These are phyloP conservation scores for Vickermania spadyakhi DNA, from an alignment of 208 protist genomes.

Conservation along the genomic window DNA sequence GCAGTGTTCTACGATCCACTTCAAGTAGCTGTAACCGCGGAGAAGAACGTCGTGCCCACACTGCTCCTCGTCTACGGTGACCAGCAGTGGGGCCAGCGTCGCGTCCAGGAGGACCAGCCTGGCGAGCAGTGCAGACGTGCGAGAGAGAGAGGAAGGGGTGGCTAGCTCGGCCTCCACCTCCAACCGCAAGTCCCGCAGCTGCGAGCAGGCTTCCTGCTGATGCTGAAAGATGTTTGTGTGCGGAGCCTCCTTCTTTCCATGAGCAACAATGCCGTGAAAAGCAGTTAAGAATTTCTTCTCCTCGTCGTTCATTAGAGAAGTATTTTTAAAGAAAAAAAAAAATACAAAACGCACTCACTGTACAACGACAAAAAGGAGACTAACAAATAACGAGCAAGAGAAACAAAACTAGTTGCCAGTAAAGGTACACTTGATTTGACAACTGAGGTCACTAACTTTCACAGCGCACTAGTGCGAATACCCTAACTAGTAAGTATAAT, in stretches of 20 bases:
- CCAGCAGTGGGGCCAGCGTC: constrained; percentile 13
- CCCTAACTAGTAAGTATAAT: too few relatives aligned
- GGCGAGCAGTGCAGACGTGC: too few relatives aligned
- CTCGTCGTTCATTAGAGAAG: constrained; percentile 28
- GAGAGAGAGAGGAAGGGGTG: background rate
- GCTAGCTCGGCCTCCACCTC: background rate
- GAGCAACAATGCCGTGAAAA: constrained; percentile 38
- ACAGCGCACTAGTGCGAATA: too few relatives aligned
- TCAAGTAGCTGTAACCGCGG: background rate
- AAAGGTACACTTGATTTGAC: too few relatives aligned
- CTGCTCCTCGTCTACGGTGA: constrained; percentile 52
- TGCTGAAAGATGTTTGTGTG: constrained; percentile 64
- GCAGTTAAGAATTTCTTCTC: constrained; percentile 20
- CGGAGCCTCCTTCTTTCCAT: constrained; percentile 59
- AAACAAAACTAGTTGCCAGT: too few relatives aligned
- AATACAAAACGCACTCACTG: too few relatives aligned
- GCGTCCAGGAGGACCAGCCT: background rate
- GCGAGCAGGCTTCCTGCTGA: constrained; percentile 54
- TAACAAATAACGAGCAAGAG: too few relatives aligned
- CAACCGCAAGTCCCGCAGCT: constrained; percentile 23
- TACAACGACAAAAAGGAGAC: too few relatives aligned
- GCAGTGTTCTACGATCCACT: background rate
- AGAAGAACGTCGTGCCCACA: background rate
- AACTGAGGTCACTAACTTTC: too few relatives aligned
- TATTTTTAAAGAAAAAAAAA: constrained; percentile 6